phyloP scores from a whole-genome alignment of 768 basidiomycete genomes.

The Boletus patriciae region DNA sequence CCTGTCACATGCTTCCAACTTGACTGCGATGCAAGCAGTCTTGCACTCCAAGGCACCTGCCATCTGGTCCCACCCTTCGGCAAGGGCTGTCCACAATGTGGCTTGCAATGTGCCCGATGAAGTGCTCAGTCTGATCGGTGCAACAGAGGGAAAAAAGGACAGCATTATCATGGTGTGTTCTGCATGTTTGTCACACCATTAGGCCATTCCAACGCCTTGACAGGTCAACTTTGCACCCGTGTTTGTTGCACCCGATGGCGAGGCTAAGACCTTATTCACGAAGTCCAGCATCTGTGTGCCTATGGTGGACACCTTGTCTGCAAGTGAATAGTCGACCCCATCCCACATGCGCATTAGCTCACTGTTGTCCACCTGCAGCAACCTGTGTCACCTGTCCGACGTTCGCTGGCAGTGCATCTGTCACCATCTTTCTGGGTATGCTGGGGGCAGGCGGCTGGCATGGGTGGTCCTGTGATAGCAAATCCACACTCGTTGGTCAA shows the following conservation, averaged over 20 bases:
- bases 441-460: no score
- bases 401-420: no score
- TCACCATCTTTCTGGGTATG: no score
- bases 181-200: neutral
- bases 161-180: slow-evolving; percentile 77
- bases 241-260: slow-evolving; percentile 62
- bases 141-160: slow-evolving; percentile 64
- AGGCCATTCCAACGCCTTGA: neutral
- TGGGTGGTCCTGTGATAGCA: no score
- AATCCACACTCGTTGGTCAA: no score
- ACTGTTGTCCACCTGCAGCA: no score
- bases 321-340: no score
- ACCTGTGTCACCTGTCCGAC: no score
- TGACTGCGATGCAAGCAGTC: slow-evolving; percentile 80
- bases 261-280: no score
- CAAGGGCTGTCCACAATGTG: slow-evolving; percentile 73
- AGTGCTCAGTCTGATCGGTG: slow-evolving; percentile 69
- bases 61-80: slow-evolving; percentile 92
- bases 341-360: no score
- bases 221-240: slow-evolving; percentile 80
- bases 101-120: slow-evolving; percentile 82
- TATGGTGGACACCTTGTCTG: no score
- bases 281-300: no score
- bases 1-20: slow-evolving; percentile 88
- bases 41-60: slow-evolving; percentile 74